Evolutionary conservation across 805 yeast genomes (phyloP).

Genomic region (Hagleromyces aurorensis): DNA sequence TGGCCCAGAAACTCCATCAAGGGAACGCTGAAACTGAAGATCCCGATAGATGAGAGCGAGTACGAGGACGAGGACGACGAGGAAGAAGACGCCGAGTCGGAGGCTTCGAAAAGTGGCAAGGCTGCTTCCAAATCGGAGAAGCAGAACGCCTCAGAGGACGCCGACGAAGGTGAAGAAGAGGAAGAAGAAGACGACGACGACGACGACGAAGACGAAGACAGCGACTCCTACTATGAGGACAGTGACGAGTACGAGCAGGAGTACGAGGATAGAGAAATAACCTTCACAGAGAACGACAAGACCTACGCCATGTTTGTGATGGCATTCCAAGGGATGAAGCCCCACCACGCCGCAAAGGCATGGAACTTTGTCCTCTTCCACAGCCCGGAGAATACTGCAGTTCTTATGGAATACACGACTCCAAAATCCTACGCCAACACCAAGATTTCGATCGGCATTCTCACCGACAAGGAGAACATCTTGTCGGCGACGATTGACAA

Average conservation of each 20-base stretch:
- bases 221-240: slow-evolving; percentile 8
- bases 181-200: slow-evolving; percentile 12
- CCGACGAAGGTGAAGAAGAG: slow-evolving; percentile 11
- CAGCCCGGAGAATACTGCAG: slow-evolving; percentile 62
- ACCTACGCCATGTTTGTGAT: slow-evolving; percentile 72
- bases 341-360: slow-evolving; percentile 95
- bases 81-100: slow-evolving; percentile 6
- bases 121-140: slow-evolving; percentile 10
- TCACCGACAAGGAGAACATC: slow-evolving; percentile 57
- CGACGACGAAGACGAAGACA: slow-evolving; percentile 8
- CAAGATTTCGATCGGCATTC: slow-evolving; percentile 70
- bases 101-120: slow-evolving; percentile 3
- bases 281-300: slow-evolving; percentile 21
- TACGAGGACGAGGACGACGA: slow-evolving; percentile 6
- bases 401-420: slow-evolving; percentile 92
- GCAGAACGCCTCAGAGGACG: slow-evolving; percentile 3
- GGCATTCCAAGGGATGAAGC: slow-evolving; percentile 99
- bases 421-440: slow-evolving; percentile 84
- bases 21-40: slow-evolving; percentile 52
- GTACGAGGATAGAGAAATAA: slow-evolving; percentile 18
- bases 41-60: slow-evolving; percentile 11
- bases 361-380: slow-evolving; percentile 95
- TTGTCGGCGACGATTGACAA: slow-evolving; percentile 61
- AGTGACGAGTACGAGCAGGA: slow-evolving; percentile 11
- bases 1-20: slow-evolving; percentile 82